These are phyloP conservation scores for Ceratocystiopsis sp. DNA, from an alignment of 2,329 filamentous ascomycete genomes.

Conservation along the genomic window DNA sequence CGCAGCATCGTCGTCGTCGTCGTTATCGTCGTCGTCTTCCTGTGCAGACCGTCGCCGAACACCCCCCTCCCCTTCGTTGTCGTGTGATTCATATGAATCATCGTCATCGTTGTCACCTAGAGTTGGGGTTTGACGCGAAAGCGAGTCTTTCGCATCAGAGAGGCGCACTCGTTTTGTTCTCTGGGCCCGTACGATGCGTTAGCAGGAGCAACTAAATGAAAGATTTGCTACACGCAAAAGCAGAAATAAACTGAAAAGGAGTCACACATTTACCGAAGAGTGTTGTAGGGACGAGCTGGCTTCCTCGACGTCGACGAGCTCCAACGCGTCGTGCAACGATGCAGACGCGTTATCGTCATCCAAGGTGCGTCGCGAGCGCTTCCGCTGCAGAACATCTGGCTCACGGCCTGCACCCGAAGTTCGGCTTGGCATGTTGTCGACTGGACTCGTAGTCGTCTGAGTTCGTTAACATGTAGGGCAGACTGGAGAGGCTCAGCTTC, in stretches of 20 bases:
- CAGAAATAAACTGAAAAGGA: not conserved
- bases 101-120: not conserved
- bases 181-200: not conserved
- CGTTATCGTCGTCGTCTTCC: constrained; percentile 13
- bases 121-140: not conserved
- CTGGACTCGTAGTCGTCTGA: no score
- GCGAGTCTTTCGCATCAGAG: constrained; percentile 12
- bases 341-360: constrained; percentile 14
- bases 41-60: no score
- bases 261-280: constrained; percentile 17
- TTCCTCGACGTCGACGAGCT: constrained; percentile 19
- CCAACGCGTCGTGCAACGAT: constrained; percentile 13
- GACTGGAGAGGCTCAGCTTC: no score
- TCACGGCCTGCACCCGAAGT: constrained; percentile 5
- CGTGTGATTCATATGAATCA: not conserved
- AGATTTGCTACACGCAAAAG: no score
- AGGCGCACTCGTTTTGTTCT: constrained; percentile 21
- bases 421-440: constrained; percentile 13
- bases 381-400: constrained; percentile 13
- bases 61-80: constrained; percentile 2
- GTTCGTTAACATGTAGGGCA: no score
- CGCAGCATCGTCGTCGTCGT: constrained; percentile 11
- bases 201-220: no score
- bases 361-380: constrained; percentile 24
- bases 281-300: constrained; percentile 24